These are phyloP conservation scores for Marasmius sp. DNA, from an alignment of 1,284 basidiomycete species.

Conservation along the genomic window DNA sequence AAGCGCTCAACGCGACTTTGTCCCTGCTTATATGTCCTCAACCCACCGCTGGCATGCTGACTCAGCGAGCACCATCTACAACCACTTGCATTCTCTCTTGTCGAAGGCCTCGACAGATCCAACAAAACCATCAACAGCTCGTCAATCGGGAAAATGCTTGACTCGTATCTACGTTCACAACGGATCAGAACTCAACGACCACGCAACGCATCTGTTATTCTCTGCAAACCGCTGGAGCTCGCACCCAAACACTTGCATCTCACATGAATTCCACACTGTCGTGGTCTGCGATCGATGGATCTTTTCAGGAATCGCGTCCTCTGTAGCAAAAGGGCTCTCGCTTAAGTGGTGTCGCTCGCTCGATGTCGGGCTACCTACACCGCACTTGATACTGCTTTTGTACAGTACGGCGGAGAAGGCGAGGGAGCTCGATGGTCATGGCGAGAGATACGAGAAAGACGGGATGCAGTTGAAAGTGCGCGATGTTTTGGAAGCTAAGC, in stretches of 20 bases:
- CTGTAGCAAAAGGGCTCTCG: conserved; percentile 73
- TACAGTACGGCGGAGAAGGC: conserved; percentile 78
- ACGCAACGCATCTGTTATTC: conserved; percentile 91
- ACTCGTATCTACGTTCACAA: conserved; percentile 84
- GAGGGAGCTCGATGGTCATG: conserved; percentile 80
- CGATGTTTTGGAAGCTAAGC: conserved; percentile 64
- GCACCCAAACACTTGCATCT: no score
- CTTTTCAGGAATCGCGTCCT: conserved; percentile 96
- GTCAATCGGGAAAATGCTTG: conserved; percentile 90
- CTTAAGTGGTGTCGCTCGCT: conserved; percentile 76
- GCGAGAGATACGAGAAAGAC: conserved; percentile 82
- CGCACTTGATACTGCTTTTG: conserved; percentile 89
- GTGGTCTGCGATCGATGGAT: conserved; percentile 94
- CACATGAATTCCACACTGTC: conserved; percentile 65
- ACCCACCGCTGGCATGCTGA: conserved; percentile 1
- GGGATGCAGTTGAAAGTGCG: conserved; percentile 76
- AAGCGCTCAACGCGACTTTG: background rate
- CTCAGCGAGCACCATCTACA: no score
- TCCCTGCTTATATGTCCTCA: background rate
- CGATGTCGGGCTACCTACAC: conserved; percentile 84
- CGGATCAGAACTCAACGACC: conserved; percentile 91
- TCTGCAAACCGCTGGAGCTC: conserved; percentile 95
- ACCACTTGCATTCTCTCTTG: conserved; percentile 92
- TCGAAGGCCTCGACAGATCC: conserved; percentile 92
- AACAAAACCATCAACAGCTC: conserved; percentile 94